These are phyloP conservation scores for Tolypocladium inflatum DNA, from an alignment of 2,329 filamentous ascomycete genomes.

Conservation along the genomic window DNA sequence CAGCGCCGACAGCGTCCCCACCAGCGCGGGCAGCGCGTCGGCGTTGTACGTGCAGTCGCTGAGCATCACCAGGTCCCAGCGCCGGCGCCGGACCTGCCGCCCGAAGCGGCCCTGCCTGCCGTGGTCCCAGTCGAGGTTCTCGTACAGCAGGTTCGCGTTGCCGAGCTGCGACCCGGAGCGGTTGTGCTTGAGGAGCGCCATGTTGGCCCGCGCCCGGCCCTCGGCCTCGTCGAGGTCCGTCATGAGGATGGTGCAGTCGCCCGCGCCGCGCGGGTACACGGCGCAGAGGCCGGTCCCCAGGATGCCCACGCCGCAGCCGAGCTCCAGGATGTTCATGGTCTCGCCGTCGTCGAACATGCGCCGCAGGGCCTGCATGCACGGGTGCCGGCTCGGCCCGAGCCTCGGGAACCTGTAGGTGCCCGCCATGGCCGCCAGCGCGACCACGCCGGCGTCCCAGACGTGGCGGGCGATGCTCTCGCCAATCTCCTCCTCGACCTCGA, in stretches of 20 bases:
- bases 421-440: slow-evolving; percentile 26
- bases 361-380: slow-evolving; percentile 20
- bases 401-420: slow-evolving; percentile 16
- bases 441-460: slow-evolving; percentile 48
- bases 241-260: slow-evolving; percentile 31
- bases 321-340: slow-evolving; percentile 37
- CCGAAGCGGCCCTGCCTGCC: slow-evolving; percentile 36
- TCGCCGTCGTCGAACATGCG: slow-evolving; percentile 14
- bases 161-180: slow-evolving; percentile 4
- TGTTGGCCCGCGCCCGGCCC: slow-evolving; percentile 37
- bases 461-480: slow-evolving; percentile 52
- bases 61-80: slow-evolving; percentile 45
- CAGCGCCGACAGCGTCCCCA: slow-evolving; percentile 41
- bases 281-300: slow-evolving; percentile 40
- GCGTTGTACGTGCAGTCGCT: slow-evolving; percentile 55
- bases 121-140: slow-evolving; percentile 49
- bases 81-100: slow-evolving; percentile 20
- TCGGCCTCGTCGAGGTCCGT: slow-evolving; percentile 48
- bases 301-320: slow-evolving; percentile 48
- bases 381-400: slow-evolving; percentile 14
- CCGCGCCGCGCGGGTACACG: slow-evolving; percentile 15
- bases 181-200: slow-evolving; percentile 19
- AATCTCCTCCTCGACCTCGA: slow-evolving; percentile 45
- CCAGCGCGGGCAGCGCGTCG: slow-evolving; percentile 43
- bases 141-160: slow-evolving; percentile 30